Evolutionary conservation across 208 protist genomes (phyloP).

Genomic region (Crithidia expoeki): DNA sequence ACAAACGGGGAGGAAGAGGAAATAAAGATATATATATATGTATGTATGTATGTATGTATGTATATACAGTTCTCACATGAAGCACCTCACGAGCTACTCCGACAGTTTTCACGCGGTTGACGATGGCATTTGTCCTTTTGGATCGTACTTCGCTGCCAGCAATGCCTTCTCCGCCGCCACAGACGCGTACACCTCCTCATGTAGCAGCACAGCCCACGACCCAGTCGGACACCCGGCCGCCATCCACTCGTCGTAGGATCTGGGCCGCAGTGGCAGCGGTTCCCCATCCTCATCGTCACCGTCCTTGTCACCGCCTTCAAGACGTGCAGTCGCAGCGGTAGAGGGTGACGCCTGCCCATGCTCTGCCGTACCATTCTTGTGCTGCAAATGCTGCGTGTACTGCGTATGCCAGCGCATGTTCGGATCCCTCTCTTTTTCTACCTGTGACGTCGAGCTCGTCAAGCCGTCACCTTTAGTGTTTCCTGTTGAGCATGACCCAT

Average conservation of each 20-base stretch:
- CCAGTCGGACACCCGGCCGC: slow-evolving; percentile 50
- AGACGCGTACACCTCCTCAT: slow-evolving; percentile 64
- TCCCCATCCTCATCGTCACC: slow-evolving; percentile 10
- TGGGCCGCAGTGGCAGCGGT: slow-evolving; percentile 21
- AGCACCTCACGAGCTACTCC: no score
- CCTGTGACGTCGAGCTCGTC: not conserved
- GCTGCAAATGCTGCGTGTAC: slow-evolving; percentile 10
- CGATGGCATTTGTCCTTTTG: not conserved
- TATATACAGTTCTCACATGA: no score
- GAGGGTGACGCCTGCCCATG: not conserved
- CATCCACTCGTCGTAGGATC: slow-evolving; percentile 64
- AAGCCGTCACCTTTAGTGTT: not conserved
- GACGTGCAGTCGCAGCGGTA: not conserved
- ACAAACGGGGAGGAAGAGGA: no score
- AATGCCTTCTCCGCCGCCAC: slow-evolving; percentile 53
- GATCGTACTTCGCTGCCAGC: slow-evolving; percentile 58
- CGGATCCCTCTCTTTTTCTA: not conserved
- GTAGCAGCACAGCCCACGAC: slow-evolving; percentile 57
- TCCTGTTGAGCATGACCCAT: not conserved
- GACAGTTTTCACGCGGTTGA: no score
- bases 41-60: no score
- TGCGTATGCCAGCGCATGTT: slow-evolving; percentile 27
- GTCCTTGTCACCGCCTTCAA: not conserved
- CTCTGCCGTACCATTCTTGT: not conserved
- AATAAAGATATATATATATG: no score